Base-by-base conservation (phyloP, 805 yeast species). In the Saturnispora dispora region DNA sequence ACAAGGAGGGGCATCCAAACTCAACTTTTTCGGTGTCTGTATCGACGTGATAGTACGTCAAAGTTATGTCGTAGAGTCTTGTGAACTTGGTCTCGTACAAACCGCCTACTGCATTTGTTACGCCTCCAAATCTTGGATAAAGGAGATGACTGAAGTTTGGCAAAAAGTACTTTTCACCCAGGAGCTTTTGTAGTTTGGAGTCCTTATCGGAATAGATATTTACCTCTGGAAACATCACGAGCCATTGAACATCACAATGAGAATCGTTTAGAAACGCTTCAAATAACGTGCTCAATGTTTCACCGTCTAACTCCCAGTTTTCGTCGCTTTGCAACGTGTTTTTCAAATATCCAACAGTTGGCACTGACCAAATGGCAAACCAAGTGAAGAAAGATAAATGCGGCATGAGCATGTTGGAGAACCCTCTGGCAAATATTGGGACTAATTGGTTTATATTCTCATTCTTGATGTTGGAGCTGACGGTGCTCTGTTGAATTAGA, bases 151-250 rank as follows among this genome's bases (percentile, higher is more conserved):
- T 64, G 18, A 85, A 72, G 15, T 64, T 66, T 0, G 91, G 87
- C n/a, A 85, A 69, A 51, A 75, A 83, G 58, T 75, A 79, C 52
- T 75, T 73, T 40, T 75, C 75, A 45, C 82, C 73, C 54, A 81
- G 72, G 30, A 74, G 71, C 39, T 73, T 70, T 54, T 88, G 95
- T 40, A 75, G 48, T 59, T 63, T 56, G 45, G 70, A 63, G 44
- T 73, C 72, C 36, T 75, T 75, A 10, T 75, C 70, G 0, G 82
- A 77, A 64, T 78, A 76, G 7, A 85, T 77, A 59, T 85, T 85
- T 4, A 86, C 96, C 65, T 90, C 97, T 0, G 97, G 97, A 57
- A 89, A 89, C 8, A 86, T 56, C 0, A 82, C 80, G 0, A 88
- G 58, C 87, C 95, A 82, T 57, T 64, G 59, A 5, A 51, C 71